Base-by-base conservation (phyloP, 306 rosid species). In the Astragalus membranaceus region DNA sequence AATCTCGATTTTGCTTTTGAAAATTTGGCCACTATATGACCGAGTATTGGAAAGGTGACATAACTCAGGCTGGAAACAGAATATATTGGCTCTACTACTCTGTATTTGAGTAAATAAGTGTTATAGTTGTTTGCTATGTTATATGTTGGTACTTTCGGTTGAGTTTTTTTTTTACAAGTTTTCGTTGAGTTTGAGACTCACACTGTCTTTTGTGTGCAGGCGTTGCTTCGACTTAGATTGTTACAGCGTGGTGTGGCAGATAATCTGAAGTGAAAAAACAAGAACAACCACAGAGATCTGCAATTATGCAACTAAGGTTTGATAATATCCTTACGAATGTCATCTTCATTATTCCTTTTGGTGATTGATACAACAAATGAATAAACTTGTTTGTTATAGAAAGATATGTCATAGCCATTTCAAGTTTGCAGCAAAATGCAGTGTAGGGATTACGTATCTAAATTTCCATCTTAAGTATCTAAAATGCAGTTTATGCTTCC, bases 271-370 rank as follows among this genome's bases (percentile, higher is more conserved):
- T 60, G 58, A 77, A 17, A 70, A 86, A 55, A 53, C 75, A 5
- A 61, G 50, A 37, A 61, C 67, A 67, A 3, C 51, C 72, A 30
- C 88, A 81, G 20, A 84, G 83, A 58, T 87, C 90, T 37, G 12
- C 78, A 43, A 82, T 93, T 68, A 77, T 76, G 88, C 90, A 84
- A 54, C 79, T 88, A 53, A 88, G 98, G 98, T 93, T 82, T 60
- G 26, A 5, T 43, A 1, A 10, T 29, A 50, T 69, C 36, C 8
- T 11, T 7, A 59, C 15, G 30, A 59, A 41, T 17, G 43, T 64
- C 3, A 77, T 26, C 20, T 54, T 36, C 29, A 6, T 33, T 33
- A 17, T 48, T 35, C 42, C 23, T 36, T 73, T 60, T 0, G 8
- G 8, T 29, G 17, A 26, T 49, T 62, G 17, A 20, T 48, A 11